Conservation (phyloP, 371 early-diverging fungal species). For the Caulochytrium protostelioides region DNA sequence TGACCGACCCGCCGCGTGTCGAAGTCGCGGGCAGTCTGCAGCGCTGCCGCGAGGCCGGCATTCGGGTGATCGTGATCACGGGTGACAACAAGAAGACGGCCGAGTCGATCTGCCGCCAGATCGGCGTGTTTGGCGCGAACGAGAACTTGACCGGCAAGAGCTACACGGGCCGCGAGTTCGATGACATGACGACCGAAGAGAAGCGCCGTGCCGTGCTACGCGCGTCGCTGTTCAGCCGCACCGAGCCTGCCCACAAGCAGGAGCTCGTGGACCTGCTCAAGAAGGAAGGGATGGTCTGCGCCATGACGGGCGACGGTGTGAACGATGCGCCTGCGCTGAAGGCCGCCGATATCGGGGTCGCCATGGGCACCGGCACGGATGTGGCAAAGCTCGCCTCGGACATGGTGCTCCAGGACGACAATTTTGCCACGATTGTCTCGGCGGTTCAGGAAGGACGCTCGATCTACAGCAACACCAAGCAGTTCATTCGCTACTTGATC, state of each 20-base stretch:
- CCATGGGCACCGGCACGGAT: slow-evolving; percentile 96
- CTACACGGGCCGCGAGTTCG: slow-evolving; percentile 86
- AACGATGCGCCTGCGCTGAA: slow-evolving; percentile 96
- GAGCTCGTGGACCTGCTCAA: slow-evolving; percentile 76
- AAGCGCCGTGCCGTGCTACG: slow-evolving; percentile 45
- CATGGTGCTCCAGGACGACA: slow-evolving; percentile 91
- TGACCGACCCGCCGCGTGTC: slow-evolving; percentile 94
- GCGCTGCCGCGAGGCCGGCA: slow-evolving; percentile 75
- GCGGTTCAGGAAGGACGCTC: slow-evolving; percentile 92
- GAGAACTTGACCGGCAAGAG: slow-evolving; percentile 50
- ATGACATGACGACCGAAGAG: slow-evolving; percentile 44
- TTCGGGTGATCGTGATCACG: slow-evolving; percentile 93
- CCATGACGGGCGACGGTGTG: slow-evolving; percentile 98
- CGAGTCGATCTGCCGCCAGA: slow-evolving; percentile 74
- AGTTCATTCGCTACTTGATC: slow-evolving; percentile 80
- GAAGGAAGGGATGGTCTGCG: slow-evolving; percentile 66
- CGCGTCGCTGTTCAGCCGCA: slow-evolving; percentile 75
- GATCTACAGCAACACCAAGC: slow-evolving; percentile 93
- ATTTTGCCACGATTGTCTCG: slow-evolving; percentile 87
- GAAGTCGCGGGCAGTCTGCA: slow-evolving; percentile 64
- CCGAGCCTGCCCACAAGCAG: slow-evolving; percentile 86
- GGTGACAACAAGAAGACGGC: slow-evolving; percentile 94
- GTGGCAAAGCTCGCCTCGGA: slow-evolving; percentile 93
- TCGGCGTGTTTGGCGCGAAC: slow-evolving; percentile 60
- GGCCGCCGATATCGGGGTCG: slow-evolving; percentile 92